Conservation (phyloP, 2,329 filamentous ascomycete species). For the Sporothrix variecibatus region DNA sequence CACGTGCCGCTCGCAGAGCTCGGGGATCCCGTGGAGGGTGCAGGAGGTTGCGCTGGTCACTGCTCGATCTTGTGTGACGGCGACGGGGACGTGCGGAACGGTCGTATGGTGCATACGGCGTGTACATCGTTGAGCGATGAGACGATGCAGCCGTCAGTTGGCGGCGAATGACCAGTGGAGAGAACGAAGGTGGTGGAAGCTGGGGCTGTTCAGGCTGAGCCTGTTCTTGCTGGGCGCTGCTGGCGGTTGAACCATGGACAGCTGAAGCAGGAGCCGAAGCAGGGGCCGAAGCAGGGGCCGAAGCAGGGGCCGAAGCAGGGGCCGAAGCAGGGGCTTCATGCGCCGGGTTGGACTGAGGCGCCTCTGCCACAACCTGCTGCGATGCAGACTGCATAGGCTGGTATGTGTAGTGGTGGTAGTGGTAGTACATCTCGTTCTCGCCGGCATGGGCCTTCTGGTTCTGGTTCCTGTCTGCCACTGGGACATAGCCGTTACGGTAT, state of each 20-base stretch:
- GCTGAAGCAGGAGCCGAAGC: too few species aligned
- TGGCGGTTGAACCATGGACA: too few species aligned
- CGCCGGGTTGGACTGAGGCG: not conserved
- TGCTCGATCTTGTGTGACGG: not conserved
- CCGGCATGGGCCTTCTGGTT: too few species aligned
- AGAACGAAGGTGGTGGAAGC: too few species aligned
- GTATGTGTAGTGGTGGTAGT: not conserved
- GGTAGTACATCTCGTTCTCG: not conserved
- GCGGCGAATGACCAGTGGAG: not conserved
- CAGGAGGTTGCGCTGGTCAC: not conserved
- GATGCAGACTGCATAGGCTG: not conserved
- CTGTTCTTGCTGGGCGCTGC: not conserved
- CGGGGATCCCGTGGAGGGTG: not conserved
- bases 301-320: not conserved
- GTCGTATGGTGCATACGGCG: not conserved
- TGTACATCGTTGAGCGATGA: not conserved
- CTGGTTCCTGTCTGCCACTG: not conserved
- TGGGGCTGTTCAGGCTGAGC: not conserved
- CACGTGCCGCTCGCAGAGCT: not conserved
- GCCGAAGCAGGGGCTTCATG: not conserved
- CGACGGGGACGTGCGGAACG: too few species aligned
- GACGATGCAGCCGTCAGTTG: not conserved
- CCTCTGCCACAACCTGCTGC: not conserved
- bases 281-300: too few species aligned
- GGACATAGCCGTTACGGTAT: not conserved